These are phyloP conservation scores for Diaporthe nobilis DNA, from an alignment of 2,329 filamentous ascomycete genomes.

Conservation along the genomic window DNA sequence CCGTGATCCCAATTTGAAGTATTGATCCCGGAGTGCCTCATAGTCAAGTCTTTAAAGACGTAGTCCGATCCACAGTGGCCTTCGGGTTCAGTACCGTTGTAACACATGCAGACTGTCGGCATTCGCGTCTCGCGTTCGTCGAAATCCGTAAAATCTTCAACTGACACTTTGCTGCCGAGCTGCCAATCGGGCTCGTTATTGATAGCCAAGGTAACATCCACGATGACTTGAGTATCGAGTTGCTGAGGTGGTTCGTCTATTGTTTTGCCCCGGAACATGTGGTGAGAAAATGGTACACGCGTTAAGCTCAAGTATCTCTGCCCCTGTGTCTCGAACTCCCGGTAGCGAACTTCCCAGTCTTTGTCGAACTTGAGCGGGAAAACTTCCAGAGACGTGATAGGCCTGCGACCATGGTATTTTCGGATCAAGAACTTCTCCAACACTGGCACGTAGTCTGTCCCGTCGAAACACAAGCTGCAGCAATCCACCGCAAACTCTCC, in stretches of 20 bases:
- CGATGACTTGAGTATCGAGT: constrained; percentile 33
- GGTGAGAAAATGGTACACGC: constrained; percentile 17
- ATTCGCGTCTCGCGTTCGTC: constrained; percentile 1
- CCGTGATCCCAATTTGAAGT: background rate
- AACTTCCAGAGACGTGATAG: constrained; percentile 1
- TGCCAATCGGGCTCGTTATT: constrained; percentile 7
- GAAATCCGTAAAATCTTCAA: background rate
- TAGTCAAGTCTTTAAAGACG: background rate
- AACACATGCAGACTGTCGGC: background rate
- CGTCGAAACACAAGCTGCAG: constrained; percentile 11
- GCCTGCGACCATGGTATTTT: background rate
- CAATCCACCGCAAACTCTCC: constrained; percentile 11
- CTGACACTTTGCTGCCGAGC: background rate
- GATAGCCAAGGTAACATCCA: constrained; percentile 33
- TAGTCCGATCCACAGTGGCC: constrained; percentile 9
- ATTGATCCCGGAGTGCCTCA: background rate
- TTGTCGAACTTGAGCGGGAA: constrained; percentile 7
- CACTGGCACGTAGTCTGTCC: background rate
- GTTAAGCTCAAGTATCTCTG: constrained; percentile 15
- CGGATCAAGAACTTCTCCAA: background rate
- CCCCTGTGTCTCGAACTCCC: background rate
- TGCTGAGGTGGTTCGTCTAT: constrained; percentile 37
- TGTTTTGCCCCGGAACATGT: constrained; percentile 29
- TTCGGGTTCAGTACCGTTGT: fast-evolving
- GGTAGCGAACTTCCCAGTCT: background rate